Percentiles rank a stretch among this genome's conserved stretches.
phyloP scores from a whole-genome alignment of 2,329 filamentous ascomycete species.

The Cercospora sesami region DNA sequence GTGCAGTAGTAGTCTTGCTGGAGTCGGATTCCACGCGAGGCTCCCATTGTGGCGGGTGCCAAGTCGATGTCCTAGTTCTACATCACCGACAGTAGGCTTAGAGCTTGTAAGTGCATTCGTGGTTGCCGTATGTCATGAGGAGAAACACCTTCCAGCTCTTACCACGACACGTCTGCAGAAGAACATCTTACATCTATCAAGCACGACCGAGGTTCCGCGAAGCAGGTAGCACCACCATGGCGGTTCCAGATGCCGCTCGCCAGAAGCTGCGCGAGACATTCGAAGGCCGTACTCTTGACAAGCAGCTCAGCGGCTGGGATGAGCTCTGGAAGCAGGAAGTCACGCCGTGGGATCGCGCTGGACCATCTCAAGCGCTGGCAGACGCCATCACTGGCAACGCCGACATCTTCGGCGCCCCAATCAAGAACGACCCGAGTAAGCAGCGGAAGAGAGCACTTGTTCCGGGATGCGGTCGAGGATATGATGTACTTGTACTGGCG shows the following conservation, averaged over 20 bases:
- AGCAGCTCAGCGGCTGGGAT: constrained; percentile 40
- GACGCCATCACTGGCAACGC: constrained; percentile 49
- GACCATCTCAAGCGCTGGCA: constrained; percentile 59
- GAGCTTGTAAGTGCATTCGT: not conserved
- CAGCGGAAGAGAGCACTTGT: constrained; percentile 64
- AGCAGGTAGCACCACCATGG: not conserved
- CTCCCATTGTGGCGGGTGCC: not conserved
- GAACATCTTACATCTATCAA: not conserved
- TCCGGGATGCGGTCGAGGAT: constrained; percentile 77
- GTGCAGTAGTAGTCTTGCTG: not conserved
- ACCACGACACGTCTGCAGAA: not conserved
- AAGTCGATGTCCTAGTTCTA: not conserved
- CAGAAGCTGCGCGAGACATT: constrained; percentile 40
- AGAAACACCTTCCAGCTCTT: not conserved
- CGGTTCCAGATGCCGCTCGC: constrained; percentile 4
- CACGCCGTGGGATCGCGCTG: constrained; percentile 61
- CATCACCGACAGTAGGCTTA: not conserved
- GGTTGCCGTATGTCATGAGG: not conserved
- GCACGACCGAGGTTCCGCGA: constrained; percentile 1
- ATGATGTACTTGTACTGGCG: constrained; percentile 75
- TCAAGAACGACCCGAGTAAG: constrained; percentile 16
- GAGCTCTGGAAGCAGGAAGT: constrained; percentile 56
- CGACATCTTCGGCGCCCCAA: constrained; percentile 29
- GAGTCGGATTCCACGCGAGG: not conserved
- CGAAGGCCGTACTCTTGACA: constrained; percentile 41